A percentile compares a stretch with the other conserved stretches of the same genome.
Conservation (phyloP, 2,329 filamentous ascomycete species). For the Alternaria novae-zelandiae region DNA sequence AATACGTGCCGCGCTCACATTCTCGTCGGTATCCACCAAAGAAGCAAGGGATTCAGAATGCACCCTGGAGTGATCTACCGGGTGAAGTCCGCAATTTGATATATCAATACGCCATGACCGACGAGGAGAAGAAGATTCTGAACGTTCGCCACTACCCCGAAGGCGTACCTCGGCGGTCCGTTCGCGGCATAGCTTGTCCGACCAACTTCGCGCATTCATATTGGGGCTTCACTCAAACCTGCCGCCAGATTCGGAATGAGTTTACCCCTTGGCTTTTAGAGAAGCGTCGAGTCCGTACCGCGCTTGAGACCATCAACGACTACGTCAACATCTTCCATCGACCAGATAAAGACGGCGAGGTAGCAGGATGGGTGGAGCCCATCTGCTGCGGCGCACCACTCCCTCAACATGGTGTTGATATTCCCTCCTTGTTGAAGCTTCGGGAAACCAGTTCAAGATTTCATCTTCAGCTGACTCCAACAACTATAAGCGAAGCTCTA, state of each 20-base stretch:
- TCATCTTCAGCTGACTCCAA: constrained; percentile 4
- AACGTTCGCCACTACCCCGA: constrained; percentile 10
- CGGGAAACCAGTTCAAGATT: not conserved
- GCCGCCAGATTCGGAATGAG: not conserved
- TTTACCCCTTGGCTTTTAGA: constrained; percentile 8
- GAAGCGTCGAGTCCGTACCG: constrained; percentile 8
- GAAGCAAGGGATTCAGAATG: constrained; percentile 2
- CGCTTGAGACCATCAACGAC: constrained; percentile 4
- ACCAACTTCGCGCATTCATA: constrained; percentile 12
- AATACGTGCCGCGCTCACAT: not conserved
- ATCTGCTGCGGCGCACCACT: constrained; percentile 1
- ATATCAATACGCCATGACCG: constrained; percentile 6
- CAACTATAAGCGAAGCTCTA: not conserved
- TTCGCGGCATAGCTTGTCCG: not conserved
- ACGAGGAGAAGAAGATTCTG: constrained; percentile 4
- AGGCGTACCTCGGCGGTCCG: constrained; percentile 9
- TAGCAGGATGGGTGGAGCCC: constrained; percentile 1
- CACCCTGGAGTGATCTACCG: not conserved
- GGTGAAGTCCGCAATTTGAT: constrained; percentile 12
- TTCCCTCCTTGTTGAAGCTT: not conserved
- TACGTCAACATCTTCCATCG: constrained; percentile 12
- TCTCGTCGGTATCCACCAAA: constrained; percentile 3
- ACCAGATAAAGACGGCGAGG: not conserved
- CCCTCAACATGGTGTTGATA: constrained; percentile 3
- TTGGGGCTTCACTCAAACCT: constrained; percentile 12